Evolutionary conservation across 2,329 filamentous ascomycete genomes (phyloP).

Genomic region (Fusarium brevicatenulatum): DNA sequence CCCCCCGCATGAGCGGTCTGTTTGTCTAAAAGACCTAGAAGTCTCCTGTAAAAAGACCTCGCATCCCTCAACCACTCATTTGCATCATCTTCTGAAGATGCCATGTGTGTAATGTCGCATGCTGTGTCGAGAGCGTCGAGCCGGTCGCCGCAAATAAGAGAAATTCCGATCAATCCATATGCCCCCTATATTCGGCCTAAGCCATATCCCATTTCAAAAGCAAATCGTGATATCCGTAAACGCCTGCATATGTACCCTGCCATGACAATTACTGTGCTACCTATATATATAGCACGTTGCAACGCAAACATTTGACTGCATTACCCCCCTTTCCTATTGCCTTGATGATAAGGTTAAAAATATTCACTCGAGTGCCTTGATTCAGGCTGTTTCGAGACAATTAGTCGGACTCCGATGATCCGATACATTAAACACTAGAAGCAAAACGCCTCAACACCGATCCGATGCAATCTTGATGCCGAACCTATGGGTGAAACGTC

Average conservation of each 20-base stretch:
- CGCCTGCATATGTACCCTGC: slow-evolving; percentile 24
- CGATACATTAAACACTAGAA: slow-evolving; percentile 35
- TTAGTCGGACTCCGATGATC: slow-evolving; percentile 35
- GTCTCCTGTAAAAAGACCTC: slow-evolving; percentile 27
- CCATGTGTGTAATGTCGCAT: slow-evolving; percentile 14
- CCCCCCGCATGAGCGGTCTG: slow-evolving; percentile 44
- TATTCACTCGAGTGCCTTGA: slow-evolving; percentile 18
- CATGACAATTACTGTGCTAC: slow-evolving; percentile 21
- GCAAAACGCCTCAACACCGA: slow-evolving; percentile 47
- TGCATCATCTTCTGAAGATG: neutral
- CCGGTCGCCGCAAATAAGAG: slow-evolving; percentile 20
- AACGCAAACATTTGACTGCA: slow-evolving; percentile 23
- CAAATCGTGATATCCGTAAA: slow-evolving; percentile 35
- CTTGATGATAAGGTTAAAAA: slow-evolving; percentile 17
- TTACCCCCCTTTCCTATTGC: slow-evolving; percentile 22
- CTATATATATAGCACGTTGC: slow-evolving; percentile 5
- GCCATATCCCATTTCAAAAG: slow-evolving; percentile 24
- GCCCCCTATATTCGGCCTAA: slow-evolving; percentile 9
- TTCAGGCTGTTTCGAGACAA: slow-evolving; percentile 22
- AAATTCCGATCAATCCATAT: slow-evolving; percentile 12
- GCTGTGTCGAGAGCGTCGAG: slow-evolving; percentile 18
- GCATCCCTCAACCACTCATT: slow-evolving; percentile 8
- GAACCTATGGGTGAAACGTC: slow-evolving; percentile 35
- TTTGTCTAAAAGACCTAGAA: slow-evolving; percentile 43
- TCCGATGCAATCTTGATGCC: slow-evolving; percentile 49